Base-by-base conservation (phyloP, 306 rosid genomes). In the Quercus ilex region DNA sequence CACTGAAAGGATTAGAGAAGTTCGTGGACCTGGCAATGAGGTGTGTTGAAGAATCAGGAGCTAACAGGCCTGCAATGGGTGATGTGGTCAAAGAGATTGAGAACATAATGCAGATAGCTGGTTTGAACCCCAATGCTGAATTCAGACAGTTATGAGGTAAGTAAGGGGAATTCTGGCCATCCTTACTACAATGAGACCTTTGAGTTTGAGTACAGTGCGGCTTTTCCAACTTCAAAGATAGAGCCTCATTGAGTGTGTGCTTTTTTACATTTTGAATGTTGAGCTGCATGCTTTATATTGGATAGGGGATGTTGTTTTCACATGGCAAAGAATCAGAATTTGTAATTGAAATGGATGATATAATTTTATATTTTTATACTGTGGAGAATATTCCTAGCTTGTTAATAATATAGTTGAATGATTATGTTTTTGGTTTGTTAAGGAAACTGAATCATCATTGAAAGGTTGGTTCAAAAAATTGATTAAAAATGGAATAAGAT, bases 81-180 rank as follows among this genome's bases (percentile, higher is more conserved):
- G 76, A 69, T 55, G 91, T 83, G 52, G 91, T 81, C 74, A 88
- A 85, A 63, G 87, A 18, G 81, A 71, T 88, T 20, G 89, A 85
- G 77, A 73, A 60, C 21, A 78, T 88, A 13, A 57, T 81, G 80
- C 75, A 85, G 55, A 60, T 77, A 12, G 83, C 83, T 56, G 79
- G 77, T 49, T 57, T 78, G 71, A 86, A 83, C 64, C 59, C 79
- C 3, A 56, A 30, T 69, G 78, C 77, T 5, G 79, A 55, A 20
- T 83, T 83, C 87, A 17, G 72, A 74, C 35, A 80, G 79, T 77
- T 74, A 83, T 57, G 82, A 77, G 10, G 75, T 8, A 28, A 62
- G 67, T 49, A 18, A 28, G 21, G 59, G 21, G 18, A 31, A 2
- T 20, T 11, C 35, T 33, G 7, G 8, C 79, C 65, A 83, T 79